Evolutionary conservation across 108 stramenopile genomes (phyloP).

Genomic region (Thalassiosira profunda): DNA sequence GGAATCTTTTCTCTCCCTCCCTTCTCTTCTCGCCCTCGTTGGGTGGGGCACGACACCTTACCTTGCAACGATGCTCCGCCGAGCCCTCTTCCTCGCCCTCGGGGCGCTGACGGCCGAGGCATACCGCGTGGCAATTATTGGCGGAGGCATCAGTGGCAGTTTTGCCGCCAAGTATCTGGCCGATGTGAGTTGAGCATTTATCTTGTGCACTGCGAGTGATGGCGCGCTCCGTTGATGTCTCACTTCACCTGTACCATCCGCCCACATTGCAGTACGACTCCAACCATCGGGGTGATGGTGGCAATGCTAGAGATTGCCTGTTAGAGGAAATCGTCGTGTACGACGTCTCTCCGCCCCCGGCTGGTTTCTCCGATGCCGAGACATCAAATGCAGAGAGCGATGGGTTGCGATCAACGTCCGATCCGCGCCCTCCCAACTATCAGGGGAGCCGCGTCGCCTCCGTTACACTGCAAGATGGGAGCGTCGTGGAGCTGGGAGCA

Average conservation of each 20-base stretch:
- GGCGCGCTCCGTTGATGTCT: too few species aligned
- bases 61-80: too few species aligned
- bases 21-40: too few species aligned
- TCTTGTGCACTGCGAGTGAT: too few species aligned
- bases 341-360: constrained; percentile 55
- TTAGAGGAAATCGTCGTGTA: constrained; percentile 65
- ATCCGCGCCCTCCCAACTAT: constrained; percentile 30
- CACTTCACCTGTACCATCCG: constrained; percentile 8
- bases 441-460: constrained; percentile 75
- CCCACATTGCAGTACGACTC: neutral
- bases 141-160: constrained; percentile 72
- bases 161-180: constrained; percentile 75
- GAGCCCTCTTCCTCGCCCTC: too few species aligned
- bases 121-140: constrained; percentile 64
- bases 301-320: constrained; percentile 30
- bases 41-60: too few species aligned
- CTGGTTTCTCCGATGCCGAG: constrained; percentile 2
- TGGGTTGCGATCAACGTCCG: constrained; percentile 11
- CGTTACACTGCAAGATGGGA: constrained; percentile 55
- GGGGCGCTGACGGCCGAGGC: too few species aligned
- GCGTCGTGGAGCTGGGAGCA: constrained; percentile 79
- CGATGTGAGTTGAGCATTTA: too few species aligned
- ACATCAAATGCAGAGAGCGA: neutral
- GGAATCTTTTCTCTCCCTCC: too few species aligned
- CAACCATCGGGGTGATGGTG: neutral